Evolutionary conservation across 164 flowering plant species (phyloP).

Genomic region (Umbellularia californica): DNA sequence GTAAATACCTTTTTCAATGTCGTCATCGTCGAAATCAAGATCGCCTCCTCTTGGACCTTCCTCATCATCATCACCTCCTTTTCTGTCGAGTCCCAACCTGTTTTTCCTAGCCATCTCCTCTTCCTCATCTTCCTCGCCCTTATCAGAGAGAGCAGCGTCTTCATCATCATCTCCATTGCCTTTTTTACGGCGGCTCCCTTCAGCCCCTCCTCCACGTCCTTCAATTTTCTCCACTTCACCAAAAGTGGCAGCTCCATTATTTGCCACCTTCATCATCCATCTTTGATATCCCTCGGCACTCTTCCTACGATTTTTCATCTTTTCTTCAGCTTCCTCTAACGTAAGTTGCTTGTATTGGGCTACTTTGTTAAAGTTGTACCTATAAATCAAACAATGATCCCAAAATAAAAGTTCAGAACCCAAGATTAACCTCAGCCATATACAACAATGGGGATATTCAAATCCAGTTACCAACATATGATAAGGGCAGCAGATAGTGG

Average conservation of each 20-base stretch:
- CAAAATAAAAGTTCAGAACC: neutral
- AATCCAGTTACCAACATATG: neutral
- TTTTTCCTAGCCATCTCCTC: constrained; percentile 77
- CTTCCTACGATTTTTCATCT: constrained; percentile 86
- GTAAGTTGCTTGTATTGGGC: constrained; percentile 99
- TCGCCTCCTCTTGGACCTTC: constrained; percentile 88
- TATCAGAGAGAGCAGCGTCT: constrained; percentile 62
- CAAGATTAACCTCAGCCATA: neutral
- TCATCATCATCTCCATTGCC: constrained; percentile 66
- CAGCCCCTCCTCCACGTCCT: constrained; percentile 36
- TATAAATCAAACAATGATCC: constrained; percentile 17
- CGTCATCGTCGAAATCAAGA: constrained; percentile 86
- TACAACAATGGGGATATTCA: neutral
- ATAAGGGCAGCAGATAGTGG: neutral
- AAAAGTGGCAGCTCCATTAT: constrained; percentile 87
- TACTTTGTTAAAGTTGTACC: constrained; percentile 94
- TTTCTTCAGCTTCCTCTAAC: constrained; percentile 98
- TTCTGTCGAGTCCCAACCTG: constrained; percentile 70
- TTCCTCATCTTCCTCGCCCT: constrained; percentile 85
- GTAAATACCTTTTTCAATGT: constrained; percentile 79
- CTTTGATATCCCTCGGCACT: constrained; percentile 93
- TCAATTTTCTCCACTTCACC: constrained; percentile 65
- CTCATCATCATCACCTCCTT: constrained; percentile 75
- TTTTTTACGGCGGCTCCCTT: constrained; percentile 61
- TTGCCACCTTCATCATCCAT: constrained; percentile 99